These are phyloP conservation scores for Agapanthus africanus DNA, from an alignment of 106 monocot genomes.

Conservation along the genomic window DNA sequence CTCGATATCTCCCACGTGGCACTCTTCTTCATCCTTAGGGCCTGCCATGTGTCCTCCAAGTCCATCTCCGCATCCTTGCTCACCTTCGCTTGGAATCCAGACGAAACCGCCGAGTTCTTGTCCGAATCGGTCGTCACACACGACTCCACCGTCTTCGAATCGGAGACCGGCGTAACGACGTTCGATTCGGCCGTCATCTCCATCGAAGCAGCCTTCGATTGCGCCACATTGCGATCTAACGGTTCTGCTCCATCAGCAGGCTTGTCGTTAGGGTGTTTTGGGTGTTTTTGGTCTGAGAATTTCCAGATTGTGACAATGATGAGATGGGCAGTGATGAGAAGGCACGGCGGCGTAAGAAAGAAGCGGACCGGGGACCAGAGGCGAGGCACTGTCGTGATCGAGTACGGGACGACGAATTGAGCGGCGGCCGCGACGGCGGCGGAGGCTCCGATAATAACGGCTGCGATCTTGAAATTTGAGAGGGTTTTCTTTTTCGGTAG, in stretches of 20 bases:
- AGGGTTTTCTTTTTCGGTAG: not conserved
- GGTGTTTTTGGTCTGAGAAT: conserved; percentile 35
- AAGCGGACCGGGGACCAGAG: too few relatives aligned
- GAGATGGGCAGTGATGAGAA: conserved; percentile 50
- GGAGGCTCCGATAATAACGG: conserved; percentile 8
- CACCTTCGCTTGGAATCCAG: too few relatives aligned
- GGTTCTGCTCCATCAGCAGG: too few relatives aligned
- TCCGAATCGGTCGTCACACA: too few relatives aligned
- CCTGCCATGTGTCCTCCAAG: too few relatives aligned
- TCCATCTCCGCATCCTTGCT: too few relatives aligned
- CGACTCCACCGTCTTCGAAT: too few relatives aligned
- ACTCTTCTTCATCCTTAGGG: too few relatives aligned
- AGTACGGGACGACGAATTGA: conserved; percentile 10
- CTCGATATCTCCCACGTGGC: too few relatives aligned
- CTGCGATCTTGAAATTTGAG: conserved; percentile 6
- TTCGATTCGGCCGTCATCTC: not conserved
- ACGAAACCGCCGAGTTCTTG: too few relatives aligned
- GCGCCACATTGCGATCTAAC: not conserved
- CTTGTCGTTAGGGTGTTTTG: not conserved
- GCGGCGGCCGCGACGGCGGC: conserved; percentile 6
- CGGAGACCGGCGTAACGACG: not conserved
- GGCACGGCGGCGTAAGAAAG: too few relatives aligned
- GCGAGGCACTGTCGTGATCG: too few relatives aligned
- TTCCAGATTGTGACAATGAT: conserved; percentile 72
- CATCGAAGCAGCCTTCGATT: not conserved